Evolutionary conservation across 139 green algal species (phyloP).

Genomic region (Pycnococcus provasolii): DNA sequence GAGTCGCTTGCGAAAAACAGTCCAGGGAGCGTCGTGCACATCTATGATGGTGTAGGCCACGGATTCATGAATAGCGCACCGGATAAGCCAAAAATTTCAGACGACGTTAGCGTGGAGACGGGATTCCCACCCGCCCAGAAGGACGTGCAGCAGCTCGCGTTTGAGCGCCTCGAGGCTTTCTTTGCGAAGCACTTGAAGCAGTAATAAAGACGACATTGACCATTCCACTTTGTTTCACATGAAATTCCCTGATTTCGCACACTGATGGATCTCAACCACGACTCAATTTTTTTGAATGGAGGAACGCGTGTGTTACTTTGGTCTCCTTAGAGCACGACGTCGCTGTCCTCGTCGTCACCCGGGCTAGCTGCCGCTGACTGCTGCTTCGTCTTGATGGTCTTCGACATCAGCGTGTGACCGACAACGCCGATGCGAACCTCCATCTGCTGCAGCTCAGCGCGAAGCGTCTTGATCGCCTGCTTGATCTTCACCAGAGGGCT

Average conservation of each 20-base stretch:
- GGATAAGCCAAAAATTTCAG: slow-evolving; percentile 21
- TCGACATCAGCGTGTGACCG: slow-evolving; percentile 44
- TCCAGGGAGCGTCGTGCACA: slow-evolving; percentile 20
- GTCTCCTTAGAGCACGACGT: no score
- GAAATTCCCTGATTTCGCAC: no score
- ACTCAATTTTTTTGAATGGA: no score
- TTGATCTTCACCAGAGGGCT: slow-evolving; percentile 59
- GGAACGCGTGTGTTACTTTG: no score
- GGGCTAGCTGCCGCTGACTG: no score
- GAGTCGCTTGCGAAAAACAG: slow-evolving; percentile 20
- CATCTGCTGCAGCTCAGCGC: slow-evolving; percentile 45
- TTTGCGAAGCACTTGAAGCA: slow-evolving; percentile 2
- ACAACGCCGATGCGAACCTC: slow-evolving; percentile 36
- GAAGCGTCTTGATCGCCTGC: slow-evolving; percentile 52
- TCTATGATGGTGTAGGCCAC: slow-evolving; percentile 33
- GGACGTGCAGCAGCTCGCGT: not conserved
- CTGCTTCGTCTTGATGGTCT: not conserved
- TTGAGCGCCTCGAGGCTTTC: slow-evolving; percentile 1
- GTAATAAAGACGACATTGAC: not conserved
- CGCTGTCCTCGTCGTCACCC: no score
- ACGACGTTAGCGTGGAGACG: slow-evolving; percentile 19
- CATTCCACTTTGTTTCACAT: no score
- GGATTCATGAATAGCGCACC: slow-evolving; percentile 37
- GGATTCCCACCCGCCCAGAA: slow-evolving; percentile 24
- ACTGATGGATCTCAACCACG: no score